Base-by-base conservation (phyloP, 805 yeast species). In the Yamadazyma kitorensis region DNA sequence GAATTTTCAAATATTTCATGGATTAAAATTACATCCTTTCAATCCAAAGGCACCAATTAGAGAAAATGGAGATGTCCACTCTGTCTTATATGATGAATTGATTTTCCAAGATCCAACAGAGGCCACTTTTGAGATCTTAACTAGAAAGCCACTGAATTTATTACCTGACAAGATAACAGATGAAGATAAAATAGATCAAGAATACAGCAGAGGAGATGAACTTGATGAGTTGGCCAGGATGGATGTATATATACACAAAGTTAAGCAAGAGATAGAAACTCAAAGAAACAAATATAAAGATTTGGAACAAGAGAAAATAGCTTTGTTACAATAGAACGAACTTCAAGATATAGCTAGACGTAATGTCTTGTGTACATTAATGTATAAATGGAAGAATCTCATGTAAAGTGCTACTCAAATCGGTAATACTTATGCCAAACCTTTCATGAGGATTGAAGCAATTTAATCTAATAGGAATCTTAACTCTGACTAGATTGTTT, bases 21-120 rank as follows among this genome's bases (percentile, higher is more conserved):
- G 86, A 44, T 65, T 93, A 48, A 86, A 89, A 55, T 70, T 93
- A 21, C 98, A 93, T 64, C 97, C 98, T 0, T 93, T 84, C 54
- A 80, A 72, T 39, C 67, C 67, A 1, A 61, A 58, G 37, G 50
- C 48, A 2, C 64, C 68, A 15, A 47, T 47, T 4, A 59, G 64
- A 15, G 67, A 59, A 34, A 68, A 58, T 41, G 71, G 72, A 2
- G 73, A 65, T 28, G 68, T 62, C 10, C 55, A 64, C 36, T 63
- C 68, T 21, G 70, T 66, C 13, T 48, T 81, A 25, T 93, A 83
- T 50, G 98, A 93, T 53, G 98, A 93, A 54, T 64, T 93, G 13
- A 95, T 93, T 2, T 93, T 93, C 54, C 86, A 84, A 55, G 98
- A 93, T 57, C 98, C 98, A 3, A 88, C 96, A 5, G 98, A 93